Conservation (phyloP, 257 asterid species). For the Rhazya stricta region DNA sequence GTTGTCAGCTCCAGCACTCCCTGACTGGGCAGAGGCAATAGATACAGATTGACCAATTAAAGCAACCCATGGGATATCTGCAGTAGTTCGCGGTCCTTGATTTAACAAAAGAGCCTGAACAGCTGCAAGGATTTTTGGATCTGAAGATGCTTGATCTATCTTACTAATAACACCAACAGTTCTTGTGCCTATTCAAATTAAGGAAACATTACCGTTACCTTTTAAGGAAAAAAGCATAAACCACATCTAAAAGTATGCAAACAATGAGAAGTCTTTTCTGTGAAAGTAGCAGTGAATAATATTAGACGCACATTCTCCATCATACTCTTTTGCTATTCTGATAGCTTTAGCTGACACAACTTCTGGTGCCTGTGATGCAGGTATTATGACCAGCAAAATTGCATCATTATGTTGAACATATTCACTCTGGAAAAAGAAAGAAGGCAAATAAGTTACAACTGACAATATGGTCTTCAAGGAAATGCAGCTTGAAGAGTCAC, state of each 20-base stretch:
- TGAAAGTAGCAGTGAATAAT: neutral
- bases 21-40: conserved; percentile 87
- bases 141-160: conserved; percentile 87
- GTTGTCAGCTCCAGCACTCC: conserved; percentile 69
- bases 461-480: neutral
- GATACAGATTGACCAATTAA: conserved; percentile 96
- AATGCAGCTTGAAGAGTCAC: neutral
- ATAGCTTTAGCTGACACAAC: conserved; percentile 88
- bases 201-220: neutral
- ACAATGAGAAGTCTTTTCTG: neutral
- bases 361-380: conserved; percentile 95
- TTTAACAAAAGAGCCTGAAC: conserved; percentile 86
- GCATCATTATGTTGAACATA: conserved; percentile 91
- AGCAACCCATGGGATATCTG: conserved; percentile 98
- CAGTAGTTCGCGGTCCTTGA: conserved; percentile 94
- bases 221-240: neutral
- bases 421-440: conserved; percentile 48
- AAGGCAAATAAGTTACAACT: neutral
- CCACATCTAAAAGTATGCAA: neutral
- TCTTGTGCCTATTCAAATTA: conserved; percentile 61
- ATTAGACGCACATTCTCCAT: conserved; percentile 81
- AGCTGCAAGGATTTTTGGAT: conserved; percentile 85
- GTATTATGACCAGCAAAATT: conserved; percentile 77
- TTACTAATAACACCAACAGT: conserved; percentile 93
- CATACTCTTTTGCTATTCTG: conserved; percentile 92